Percentiles rank a stretch among this genome's conserved stretches.
Conservation (phyloP, 257 asterid species). For the Jasminum sambac region DNA sequence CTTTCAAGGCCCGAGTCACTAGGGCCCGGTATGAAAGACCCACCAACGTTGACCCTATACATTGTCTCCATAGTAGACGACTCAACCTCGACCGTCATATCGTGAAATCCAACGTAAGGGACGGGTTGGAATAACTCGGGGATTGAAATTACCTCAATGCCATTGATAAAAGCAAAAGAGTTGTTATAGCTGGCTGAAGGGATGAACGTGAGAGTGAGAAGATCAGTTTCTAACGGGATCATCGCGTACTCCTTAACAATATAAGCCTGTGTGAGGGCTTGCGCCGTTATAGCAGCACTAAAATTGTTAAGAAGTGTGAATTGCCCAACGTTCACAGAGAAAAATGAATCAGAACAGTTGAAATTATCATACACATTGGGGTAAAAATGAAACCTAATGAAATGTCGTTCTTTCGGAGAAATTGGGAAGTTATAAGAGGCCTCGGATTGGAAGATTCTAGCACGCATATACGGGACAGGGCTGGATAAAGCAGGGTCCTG, state of each 20-base stretch:
- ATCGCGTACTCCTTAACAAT: slow-evolving; percentile 37
- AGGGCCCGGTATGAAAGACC: slow-evolving; percentile 36
- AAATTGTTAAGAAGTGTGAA: slow-evolving; percentile 40
- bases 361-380: slow-evolving; percentile 32
- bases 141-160: slow-evolving; percentile 40
- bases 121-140: slow-evolving; percentile 36
- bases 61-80: slow-evolving; percentile 32
- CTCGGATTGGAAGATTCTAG: slow-evolving; percentile 35
- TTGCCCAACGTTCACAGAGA: slow-evolving; percentile 28
- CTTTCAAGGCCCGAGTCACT: slow-evolving; percentile 40
- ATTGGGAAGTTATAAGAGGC: slow-evolving; percentile 28
- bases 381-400: slow-evolving; percentile 48
- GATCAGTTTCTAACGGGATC: slow-evolving; percentile 20
- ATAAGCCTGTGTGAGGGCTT: slow-evolving; percentile 42
- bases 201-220: slow-evolving; percentile 31
- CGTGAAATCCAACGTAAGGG: slow-evolving; percentile 29
- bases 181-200: slow-evolving; percentile 29
- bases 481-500: slow-evolving; percentile 46
- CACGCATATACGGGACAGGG: slow-evolving; percentile 43
- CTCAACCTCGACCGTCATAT: slow-evolving; percentile 22
- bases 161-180: slow-evolving; percentile 46
- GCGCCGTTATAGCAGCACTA: slow-evolving; percentile 39
- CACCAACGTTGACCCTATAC: slow-evolving; percentile 46
- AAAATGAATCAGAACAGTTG: slow-evolving; percentile 27
- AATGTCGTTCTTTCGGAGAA: slow-evolving; percentile 35